phyloP scores from a whole-genome alignment of 306 rosid species.

The Casuarina glauca region DNA sequence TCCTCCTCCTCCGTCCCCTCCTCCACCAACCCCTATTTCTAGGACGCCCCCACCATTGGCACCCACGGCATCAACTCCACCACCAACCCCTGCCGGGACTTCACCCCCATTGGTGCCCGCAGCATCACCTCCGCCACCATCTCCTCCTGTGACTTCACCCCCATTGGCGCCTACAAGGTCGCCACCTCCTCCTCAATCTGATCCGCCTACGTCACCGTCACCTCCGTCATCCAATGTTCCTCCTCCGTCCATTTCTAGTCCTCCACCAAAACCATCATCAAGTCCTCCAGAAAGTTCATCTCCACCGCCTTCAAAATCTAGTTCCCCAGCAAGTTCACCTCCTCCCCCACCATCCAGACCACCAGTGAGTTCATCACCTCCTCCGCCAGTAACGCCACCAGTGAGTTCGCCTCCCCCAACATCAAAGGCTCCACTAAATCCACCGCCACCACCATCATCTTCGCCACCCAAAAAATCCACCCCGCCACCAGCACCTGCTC shows the following conservation, averaged over 20 bases:
- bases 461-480: slow-evolving; percentile 9
- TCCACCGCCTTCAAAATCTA: slow-evolving; percentile 15
- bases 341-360: slow-evolving; percentile 35
- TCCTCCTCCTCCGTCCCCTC: slow-evolving; percentile 33
- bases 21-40: slow-evolving; percentile 14
- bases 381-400: slow-evolving; percentile 33
- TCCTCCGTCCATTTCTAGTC: slow-evolving; percentile 19
- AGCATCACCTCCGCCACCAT: slow-evolving; percentile 18
- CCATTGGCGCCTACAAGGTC: slow-evolving; percentile 27
- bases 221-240: slow-evolving; percentile 22
- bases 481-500: slow-evolving; percentile 28
- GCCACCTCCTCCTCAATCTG: slow-evolving; percentile 9
- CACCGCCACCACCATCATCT: slow-evolving; percentile 29
- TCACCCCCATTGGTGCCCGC: slow-evolving; percentile 24
- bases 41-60: background rate
- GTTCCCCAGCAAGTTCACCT: slow-evolving; percentile 15
- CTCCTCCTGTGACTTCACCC: slow-evolving; percentile 16
- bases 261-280: slow-evolving; percentile 42
- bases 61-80: slow-evolving; percentile 24
- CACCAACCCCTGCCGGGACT: slow-evolving; percentile 13
- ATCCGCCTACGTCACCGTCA: slow-evolving; percentile 20
- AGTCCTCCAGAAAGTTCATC: slow-evolving; percentile 27
- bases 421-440: slow-evolving; percentile 22
- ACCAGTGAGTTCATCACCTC: slow-evolving; percentile 34
- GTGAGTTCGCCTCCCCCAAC: slow-evolving; percentile 31